Evolutionary conservation across 2,329 filamentous ascomycete genomes (phyloP), one percentile per base, ranked within the genome.

Genomic region (Colletotrichum lini): DNA sequence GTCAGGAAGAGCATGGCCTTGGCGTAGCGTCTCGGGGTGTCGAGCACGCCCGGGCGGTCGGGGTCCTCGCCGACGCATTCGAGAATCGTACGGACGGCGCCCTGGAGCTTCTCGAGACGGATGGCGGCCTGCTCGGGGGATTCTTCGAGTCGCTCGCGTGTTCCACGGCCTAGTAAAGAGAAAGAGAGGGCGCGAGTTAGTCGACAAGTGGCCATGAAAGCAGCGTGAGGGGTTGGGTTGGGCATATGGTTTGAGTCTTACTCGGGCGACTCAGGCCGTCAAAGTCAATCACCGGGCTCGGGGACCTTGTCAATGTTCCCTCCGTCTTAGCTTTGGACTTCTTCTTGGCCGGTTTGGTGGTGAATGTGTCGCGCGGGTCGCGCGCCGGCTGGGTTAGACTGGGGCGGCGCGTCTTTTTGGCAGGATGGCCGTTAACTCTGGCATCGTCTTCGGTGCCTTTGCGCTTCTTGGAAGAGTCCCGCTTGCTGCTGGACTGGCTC

Each of bases 1-100:
- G 96, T 99, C 82, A 99, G 95, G 85, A 93, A 97, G 73, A 98
- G 90, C 89, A 99, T 91, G 16, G 96, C 96, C 82, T 98, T 96
- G 57, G 96, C 96, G 81, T 98, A 99, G 73, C 96, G 89, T 78
- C 93, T 90, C 0, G 96, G 96, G 0, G 91, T 93, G 50, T 86
- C 90, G 18, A 92, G 83, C 50, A 93, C 82, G 52, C 91, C 91
- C 73, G 91, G 88, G 42, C 91, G 86, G 74, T 91, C 86, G 0
- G 90, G 89, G 74, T 93, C 90, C 80, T 93, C 91, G 75, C 91
- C 91, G 7, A 93, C 83, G 75, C 91, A 93, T 79, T 93, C 91
- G 40, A 93, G 87, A 16, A 93, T 85, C 2, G 91, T 92, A 59
- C 89, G 84, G 35, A 93, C 89, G 47, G 91, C 91, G 56, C 84